Percentiles rank a stretch among this genome's conserved stretches.
These are phyloP conservation scores for Rhizopogon vulgaris DNA, from an alignment of 768 basidiomycete genomes.

Conservation along the genomic window DNA sequence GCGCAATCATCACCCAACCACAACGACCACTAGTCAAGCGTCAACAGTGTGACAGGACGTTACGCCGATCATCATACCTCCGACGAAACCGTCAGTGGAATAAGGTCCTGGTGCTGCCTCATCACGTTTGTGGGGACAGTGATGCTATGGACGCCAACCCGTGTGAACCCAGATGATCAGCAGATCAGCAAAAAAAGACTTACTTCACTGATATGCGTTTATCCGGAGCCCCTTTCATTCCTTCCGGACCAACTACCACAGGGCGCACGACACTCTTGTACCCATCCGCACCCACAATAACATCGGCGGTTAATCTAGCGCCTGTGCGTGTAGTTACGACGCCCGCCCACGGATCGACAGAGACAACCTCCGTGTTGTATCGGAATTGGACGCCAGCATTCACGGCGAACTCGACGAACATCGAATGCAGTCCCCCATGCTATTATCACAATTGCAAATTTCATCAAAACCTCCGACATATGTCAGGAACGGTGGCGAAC, in stretches of 20 bases:
- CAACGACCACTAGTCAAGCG: slow-evolving; percentile 10
- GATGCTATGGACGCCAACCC: slow-evolving; percentile 6
- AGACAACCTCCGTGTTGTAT: slow-evolving; percentile 34
- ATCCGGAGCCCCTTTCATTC: slow-evolving; percentile 4
- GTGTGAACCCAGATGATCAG: neutral
- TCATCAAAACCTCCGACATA: neutral
- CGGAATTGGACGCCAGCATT: slow-evolving; percentile 42
- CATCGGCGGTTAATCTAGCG: slow-evolving; percentile 37
- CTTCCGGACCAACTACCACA: slow-evolving; percentile 22
- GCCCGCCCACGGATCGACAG: slow-evolving; percentile 25
- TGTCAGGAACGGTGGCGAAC: slow-evolving; percentile 21
- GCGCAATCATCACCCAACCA: slow-evolving; percentile 20
- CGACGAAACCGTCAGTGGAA: slow-evolving; percentile 2
- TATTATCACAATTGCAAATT: slow-evolving; percentile 10
- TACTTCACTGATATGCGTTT: slow-evolving; percentile 12
- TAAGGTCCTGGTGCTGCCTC: slow-evolving; percentile 15
- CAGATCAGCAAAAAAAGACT: neutral
- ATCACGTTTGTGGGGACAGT: slow-evolving; percentile 11
- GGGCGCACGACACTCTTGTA: slow-evolving; percentile 36
- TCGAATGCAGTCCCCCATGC: slow-evolving; percentile 46
- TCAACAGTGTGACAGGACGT: neutral
- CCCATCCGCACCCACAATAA: slow-evolving; percentile 60
- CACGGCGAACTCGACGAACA: slow-evolving; percentile 41
- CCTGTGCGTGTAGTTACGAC: slow-evolving; percentile 32
- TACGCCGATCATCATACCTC: slow-evolving; percentile 4